Percentiles rank a stretch among this genome's conserved stretches.
Evolutionary conservation across 441 rosid species (phyloP).

Genomic region (Bruguiera hainesii): DNA sequence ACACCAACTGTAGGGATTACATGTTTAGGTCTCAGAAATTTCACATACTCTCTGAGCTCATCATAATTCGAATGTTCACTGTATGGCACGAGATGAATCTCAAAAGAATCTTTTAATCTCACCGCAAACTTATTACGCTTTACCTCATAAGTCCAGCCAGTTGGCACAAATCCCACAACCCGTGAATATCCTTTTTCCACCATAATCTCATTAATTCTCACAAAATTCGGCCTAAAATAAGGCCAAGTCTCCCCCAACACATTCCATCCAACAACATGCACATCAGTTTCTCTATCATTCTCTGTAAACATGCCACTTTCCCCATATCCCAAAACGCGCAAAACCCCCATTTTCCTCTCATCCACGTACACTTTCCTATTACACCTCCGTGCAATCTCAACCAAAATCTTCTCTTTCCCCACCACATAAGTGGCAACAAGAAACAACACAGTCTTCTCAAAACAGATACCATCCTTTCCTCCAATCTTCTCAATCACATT

Average conservation of each 20-base stretch:
- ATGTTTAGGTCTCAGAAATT: slow-evolving; percentile 68
- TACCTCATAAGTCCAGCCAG: slow-evolving; percentile 95
- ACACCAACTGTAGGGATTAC: slow-evolving; percentile 82
- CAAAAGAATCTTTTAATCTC: slow-evolving; percentile 58
- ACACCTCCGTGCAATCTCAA: slow-evolving; percentile 62
- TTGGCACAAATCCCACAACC: slow-evolving; percentile 86
- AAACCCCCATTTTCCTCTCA: slow-evolving; percentile 61
- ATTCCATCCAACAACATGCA: slow-evolving; percentile 93
- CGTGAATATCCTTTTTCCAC: slow-evolving; percentile 64
- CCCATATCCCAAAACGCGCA: slow-evolving; percentile 53
- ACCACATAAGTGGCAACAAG: slow-evolving; percentile 86
- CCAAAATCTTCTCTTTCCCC: slow-evolving; percentile 79
- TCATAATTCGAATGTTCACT: slow-evolving; percentile 88
- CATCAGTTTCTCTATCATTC: slow-evolving; percentile 56
- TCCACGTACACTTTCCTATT: slow-evolving; percentile 59
- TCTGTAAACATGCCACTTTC: slow-evolving; percentile 54
- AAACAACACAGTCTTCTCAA: slow-evolving; percentile 53
- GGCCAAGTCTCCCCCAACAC: slow-evolving; percentile 94
- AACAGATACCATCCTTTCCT: slow-evolving; percentile 24
- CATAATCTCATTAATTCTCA: slow-evolving; percentile 72
- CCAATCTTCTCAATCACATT: slow-evolving; percentile 49
- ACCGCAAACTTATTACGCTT: slow-evolving; percentile 66
- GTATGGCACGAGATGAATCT: slow-evolving; percentile 90
- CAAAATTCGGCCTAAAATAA: slow-evolving; percentile 75
- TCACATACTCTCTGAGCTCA: slow-evolving; percentile 83